These are phyloP conservation scores for Daldinia caldariorum DNA, from an alignment of 495 filamentous ascomycete species.

Conservation along the genomic window DNA sequence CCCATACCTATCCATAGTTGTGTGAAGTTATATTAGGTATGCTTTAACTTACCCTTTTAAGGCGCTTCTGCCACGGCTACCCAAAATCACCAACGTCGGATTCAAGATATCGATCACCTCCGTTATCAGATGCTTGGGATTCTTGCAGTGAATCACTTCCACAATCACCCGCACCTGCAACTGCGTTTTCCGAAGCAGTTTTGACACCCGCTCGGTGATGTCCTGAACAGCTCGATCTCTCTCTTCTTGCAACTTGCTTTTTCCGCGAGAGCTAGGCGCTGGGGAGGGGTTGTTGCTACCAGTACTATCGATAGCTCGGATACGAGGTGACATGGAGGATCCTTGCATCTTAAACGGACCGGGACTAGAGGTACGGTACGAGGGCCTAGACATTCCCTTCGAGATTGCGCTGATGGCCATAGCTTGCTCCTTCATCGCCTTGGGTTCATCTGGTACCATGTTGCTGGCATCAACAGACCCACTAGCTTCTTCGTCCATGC, in stretches of 20 bases:
- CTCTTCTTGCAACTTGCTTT: slow-evolving; percentile 75
- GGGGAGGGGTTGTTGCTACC: slow-evolving; percentile 51
- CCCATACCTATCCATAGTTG: neutral
- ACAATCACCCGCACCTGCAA: slow-evolving; percentile 91
- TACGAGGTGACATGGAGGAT: slow-evolving; percentile 45
- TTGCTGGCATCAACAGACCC: slow-evolving; percentile 51
- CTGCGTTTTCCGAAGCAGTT: slow-evolving; percentile 85
- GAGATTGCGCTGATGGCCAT: slow-evolving; percentile 59
- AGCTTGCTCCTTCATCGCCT: slow-evolving; percentile 76
- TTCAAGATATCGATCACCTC: slow-evolving; percentile 91
- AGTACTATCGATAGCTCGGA: slow-evolving; percentile 38
- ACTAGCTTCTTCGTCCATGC: slow-evolving; percentile 84
- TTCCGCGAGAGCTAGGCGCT: slow-evolving; percentile 53
- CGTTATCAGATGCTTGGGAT: slow-evolving; percentile 83
- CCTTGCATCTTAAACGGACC: slow-evolving; percentile 43
- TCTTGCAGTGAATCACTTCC: slow-evolving; percentile 98
- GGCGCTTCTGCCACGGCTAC: slow-evolving; percentile 87
- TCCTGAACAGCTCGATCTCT: slow-evolving; percentile 76
- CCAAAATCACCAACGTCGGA: slow-evolving; percentile 93
- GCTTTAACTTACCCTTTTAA: slow-evolving; percentile 81
- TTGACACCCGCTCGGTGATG: slow-evolving; percentile 81
- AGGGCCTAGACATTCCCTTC: slow-evolving; percentile 49
- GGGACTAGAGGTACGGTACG: slow-evolving; percentile 47
- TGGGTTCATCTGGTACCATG: slow-evolving; percentile 59
- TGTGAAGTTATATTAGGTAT: neutral